A percentile compares a stretch with the other conserved stretches of the same genome.
Conservation (phyloP, 2,329 filamentous ascomycete genomes). For the Coleophoma eucalyptorum region DNA sequence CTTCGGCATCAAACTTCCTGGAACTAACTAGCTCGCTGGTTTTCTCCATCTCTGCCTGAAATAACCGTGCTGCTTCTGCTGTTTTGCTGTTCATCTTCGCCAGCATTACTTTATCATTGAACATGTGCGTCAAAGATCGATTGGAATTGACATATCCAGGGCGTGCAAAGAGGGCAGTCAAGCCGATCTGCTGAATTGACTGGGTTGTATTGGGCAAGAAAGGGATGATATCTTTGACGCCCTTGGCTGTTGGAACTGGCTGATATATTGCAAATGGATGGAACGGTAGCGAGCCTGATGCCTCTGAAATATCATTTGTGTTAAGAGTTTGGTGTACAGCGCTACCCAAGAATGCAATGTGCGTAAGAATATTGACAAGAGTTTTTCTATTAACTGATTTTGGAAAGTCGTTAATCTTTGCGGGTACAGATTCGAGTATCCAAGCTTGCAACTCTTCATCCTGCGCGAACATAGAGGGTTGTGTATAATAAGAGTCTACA, state of each 20-base stretch:
- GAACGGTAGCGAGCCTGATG: slow-evolving; percentile 35
- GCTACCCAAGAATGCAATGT: slow-evolving; percentile 32
- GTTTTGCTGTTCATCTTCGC: slow-evolving; percentile 27
- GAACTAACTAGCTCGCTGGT: slow-evolving; percentile 33
- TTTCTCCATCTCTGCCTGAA: slow-evolving; percentile 31
- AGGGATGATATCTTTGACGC: slow-evolving; percentile 28
- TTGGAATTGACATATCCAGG: slow-evolving; percentile 32
- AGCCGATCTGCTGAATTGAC: slow-evolving; percentile 31
- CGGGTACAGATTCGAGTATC: slow-evolving; percentile 35
- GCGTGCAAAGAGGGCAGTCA: slow-evolving; percentile 36
- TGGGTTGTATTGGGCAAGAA: slow-evolving; percentile 30
- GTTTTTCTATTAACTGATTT: slow-evolving; percentile 15
- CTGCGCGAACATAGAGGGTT: slow-evolving; percentile 23
- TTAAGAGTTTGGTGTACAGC: slow-evolving; percentile 39
- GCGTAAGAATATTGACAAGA: slow-evolving; percentile 38
- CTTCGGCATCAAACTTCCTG: slow-evolving; percentile 36
- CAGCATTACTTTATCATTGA: slow-evolving; percentile 32
- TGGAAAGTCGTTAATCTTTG: slow-evolving; percentile 38
- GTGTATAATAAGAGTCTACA: slow-evolving; percentile 39
- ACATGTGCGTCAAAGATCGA: slow-evolving; percentile 36
- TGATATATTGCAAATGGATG: slow-evolving; percentile 36
- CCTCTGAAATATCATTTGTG: slow-evolving; percentile 33
- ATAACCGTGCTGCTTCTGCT: slow-evolving; percentile 28
- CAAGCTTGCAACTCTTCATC: slow-evolving; percentile 41
- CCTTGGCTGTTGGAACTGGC: slow-evolving; percentile 35